Base-by-base conservation (phyloP, 2,329 filamentous ascomycete genomes). In the Bipolaris oryzae region DNA sequence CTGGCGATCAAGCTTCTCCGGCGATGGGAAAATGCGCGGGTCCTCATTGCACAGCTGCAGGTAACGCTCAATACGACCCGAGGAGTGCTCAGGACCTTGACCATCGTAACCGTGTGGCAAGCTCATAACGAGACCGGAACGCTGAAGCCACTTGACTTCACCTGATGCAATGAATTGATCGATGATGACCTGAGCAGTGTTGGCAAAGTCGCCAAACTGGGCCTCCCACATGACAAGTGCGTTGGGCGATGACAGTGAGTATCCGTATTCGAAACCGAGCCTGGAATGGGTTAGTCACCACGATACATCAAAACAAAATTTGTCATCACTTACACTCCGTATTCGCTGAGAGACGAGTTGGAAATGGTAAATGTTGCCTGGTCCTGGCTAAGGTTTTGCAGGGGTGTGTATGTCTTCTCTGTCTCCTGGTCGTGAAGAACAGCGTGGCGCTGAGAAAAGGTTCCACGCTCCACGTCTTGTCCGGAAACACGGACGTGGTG, bases 181-280 rank as follows among this genome's bases (percentile, higher is more conserved):
- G 74, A 99, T 96, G 79, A 99, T 96, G 77, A 92, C 96, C 81
- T 99, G 95, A 41, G 95, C 94, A 74, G 97, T 99, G 85, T 99
- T 99, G 84, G 95, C 95, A 73, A 99, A 99, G 80, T 99, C 95
- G 84, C 95, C 95, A 73, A 99, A 99, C 79, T 99, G 95, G 35
- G 95, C 95, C 81, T 99, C 95, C 95, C 95, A 99, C 88, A 99
- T 96, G 69, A 99, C 94, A 23, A 99, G 87, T 35, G 95, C 94
- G 75, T 97, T 96, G 55, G 95, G 95, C 28, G 95, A 98, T 25
- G 93, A 96, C 59, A 99, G 82, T 3, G 95, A 99, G 83, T 99
- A 99, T 59, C 95, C 95, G 73, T 99, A 99, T 80, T 99, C 95
- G 76, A 99, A 99, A 51, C 95, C 95, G 61, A 99, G 90, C 60